Evolutionary conservation across 1,139 yeast species (phyloP), one percentile per base, ranked within the genome.

Genomic region (Magnusiomyces fungicola): DNA sequence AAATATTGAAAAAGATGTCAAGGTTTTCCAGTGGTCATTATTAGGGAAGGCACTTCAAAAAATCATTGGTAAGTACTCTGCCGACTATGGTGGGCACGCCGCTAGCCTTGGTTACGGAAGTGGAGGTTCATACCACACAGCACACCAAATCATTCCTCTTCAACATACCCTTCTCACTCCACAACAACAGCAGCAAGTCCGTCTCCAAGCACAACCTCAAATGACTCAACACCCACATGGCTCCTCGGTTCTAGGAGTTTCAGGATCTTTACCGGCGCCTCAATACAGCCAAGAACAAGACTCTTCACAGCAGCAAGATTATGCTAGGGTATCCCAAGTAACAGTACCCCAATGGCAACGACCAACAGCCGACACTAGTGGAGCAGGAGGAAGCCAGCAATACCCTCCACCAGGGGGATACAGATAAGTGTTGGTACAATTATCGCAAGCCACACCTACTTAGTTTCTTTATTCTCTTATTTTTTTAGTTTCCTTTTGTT

Each of bases 1-100:
- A 40, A 81, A 81, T 58, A 83, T 83, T 50, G 88, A 81, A 59
- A 83, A 83, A 61, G 86, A 82, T 60, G 78, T 82, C 54, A 82
- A 82, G 61, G 88, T 82, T 3, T 79, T 82, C 58, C 70, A 71
- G 34, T 82, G 89, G 89, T 59, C 66, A 22, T 73, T 74, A 49
- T 66, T 82, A 34, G 73, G 70, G 37, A 69, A 67, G 40, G 89
- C 89, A 0, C 62, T 82, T 47, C 67, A 70, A 39, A 81, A 79
- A 59, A 83, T 82, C n/a, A 70, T 81, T 45, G 71, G 81, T 43
- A 82, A 82, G 62, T 83, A 82, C 60, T 64, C 69, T 7, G 69
- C 68, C 3, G 66, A 61, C 48, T 61, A 61, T 46, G 51, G 50
- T 32, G 51, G 47, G n/a, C 47, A 48, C 33, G 47, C 45, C n/a